Evolutionary conservation across 768 basidiomycete species (phyloP).

Genomic region (Trametes villosa): DNA sequence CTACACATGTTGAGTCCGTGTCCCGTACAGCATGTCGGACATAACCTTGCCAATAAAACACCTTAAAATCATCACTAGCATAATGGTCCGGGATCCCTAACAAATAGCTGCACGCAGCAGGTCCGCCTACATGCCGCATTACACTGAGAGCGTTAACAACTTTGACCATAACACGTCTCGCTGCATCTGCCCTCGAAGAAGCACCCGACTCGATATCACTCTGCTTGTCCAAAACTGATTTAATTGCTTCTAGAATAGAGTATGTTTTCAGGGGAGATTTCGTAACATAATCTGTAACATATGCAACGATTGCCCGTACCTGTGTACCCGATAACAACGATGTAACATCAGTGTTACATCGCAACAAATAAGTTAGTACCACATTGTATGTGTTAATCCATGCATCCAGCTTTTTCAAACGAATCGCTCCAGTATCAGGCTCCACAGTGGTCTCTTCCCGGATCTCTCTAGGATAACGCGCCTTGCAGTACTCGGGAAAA

Average conservation of each 20-base stretch:
- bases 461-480: not conserved
- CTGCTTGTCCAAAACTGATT: constrained; percentile 11
- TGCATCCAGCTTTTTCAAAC: constrained; percentile 37
- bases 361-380: constrained; percentile 37
- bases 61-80: not conserved
- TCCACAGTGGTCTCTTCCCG: constrained; percentile 34
- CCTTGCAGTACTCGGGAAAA: not conserved
- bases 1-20: too few relatives aligned
- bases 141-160: not conserved
- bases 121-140: not conserved
- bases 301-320: constrained; percentile 42
- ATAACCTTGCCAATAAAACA: not conserved
- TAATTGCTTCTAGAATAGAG: constrained; percentile 40
- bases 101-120: not conserved
- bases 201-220: not conserved
- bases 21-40: not conserved
- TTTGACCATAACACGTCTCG: not conserved
- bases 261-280: constrained; percentile 45
- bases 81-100: not conserved
- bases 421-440: constrained; percentile 31
- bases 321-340: constrained; percentile 44
- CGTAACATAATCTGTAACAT: constrained; percentile 49
- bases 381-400: constrained; percentile 42
- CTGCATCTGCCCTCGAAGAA: not conserved
- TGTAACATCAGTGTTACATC: constrained; percentile 46